Evolutionary conservation across 2,329 filamentous ascomycete genomes (phyloP), one percentile per base, ranked within the genome.

Genomic region (Microcyclospora pomicola): DNA sequence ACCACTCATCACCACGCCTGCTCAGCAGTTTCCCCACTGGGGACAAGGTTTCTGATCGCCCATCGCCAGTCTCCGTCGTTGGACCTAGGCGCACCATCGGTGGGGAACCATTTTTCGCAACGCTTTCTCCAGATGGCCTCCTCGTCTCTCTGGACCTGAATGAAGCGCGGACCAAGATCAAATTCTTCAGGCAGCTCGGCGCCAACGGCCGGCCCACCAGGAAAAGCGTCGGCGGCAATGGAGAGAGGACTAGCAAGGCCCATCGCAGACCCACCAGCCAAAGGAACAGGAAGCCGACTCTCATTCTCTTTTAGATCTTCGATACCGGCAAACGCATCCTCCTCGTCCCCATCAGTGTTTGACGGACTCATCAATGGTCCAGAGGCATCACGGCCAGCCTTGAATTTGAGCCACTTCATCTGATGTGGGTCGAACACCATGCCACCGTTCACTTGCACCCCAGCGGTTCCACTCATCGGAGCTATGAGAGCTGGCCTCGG

Each of bases 381-480:
- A 14, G 47, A 52, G 42, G 57, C 42, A 52, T 60, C 47, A 48
- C 59, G 42, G 36, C 44, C 67, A 13, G 49, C 49, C 40, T 57
- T 56, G 19, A 54, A 47, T 60, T 94, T 95, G 40, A 96, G 71
- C 91, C 91, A 98, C 59, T 86, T 92, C 88, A 98, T 96, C 50
- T 84, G 84, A 45, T 85, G 80, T 3, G 91, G 91, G 55, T 98
- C 91, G 58, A 96, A 98, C 9, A 96, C 82, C 91, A 98, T 98
- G 49, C 86, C 85, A n/a, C 86, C 83, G 41, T 95, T 86, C 28
- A 95, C 82, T 61, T 95, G 87, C 11, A 94, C 81, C 44, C 85
- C 87, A 4, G 78, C 72, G 38, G 81, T 82, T 47, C 49, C 49
- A 31, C 53, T 47, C 36, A 95, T 83, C 48, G 94, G 91, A 34